Conservation (phyloP, 2,329 filamentous ascomycete genomes). For the Aspergillus novoparasiticus region DNA sequence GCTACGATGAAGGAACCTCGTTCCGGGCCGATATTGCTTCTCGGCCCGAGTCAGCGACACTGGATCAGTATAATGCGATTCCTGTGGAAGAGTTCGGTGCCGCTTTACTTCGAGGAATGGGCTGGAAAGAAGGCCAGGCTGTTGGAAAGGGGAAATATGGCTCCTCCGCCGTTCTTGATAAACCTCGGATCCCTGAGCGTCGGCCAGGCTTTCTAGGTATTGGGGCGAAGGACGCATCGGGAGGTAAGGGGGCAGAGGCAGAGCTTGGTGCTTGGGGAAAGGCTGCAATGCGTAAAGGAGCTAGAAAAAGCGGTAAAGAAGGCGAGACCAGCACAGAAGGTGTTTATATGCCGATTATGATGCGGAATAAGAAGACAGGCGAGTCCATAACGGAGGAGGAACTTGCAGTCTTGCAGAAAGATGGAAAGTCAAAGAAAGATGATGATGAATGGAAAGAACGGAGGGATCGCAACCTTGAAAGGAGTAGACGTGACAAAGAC, state of each 20-base stretch:
- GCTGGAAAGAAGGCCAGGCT: constrained; percentile 75
- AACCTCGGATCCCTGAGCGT: constrained; percentile 66
- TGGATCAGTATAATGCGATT: constrained; percentile 84
- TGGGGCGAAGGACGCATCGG: constrained; percentile 76
- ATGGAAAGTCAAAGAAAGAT: constrained; percentile 48
- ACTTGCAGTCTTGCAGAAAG: constrained; percentile 54
- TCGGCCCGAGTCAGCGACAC: constrained; percentile 73
- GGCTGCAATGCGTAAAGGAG: constrained; percentile 55
- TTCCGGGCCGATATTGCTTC: constrained; percentile 70
- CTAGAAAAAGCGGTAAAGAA: constrained; percentile 58
- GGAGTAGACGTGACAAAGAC: constrained; percentile 39
- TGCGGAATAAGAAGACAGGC: constrained; percentile 64
- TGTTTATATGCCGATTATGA: constrained; percentile 63
- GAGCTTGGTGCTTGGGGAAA: constrained; percentile 83
- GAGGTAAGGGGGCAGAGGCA: constrained; percentile 57
- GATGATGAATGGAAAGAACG: constrained; percentile 50
- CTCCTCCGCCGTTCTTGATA: constrained; percentile 44
- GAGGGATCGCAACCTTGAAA: constrained; percentile 47
- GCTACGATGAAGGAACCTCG: constrained; percentile 55
- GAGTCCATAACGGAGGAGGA: constrained; percentile 66
- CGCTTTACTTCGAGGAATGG: constrained; percentile 88
- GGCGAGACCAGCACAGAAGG: constrained; percentile 44
- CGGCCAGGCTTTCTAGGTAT: constrained; percentile 83
- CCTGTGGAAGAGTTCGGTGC: constrained; percentile 95
- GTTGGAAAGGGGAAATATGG: constrained; percentile 59